phyloP scores from a whole-genome alignment of 2,329 filamentous ascomycete species.

The Gremmenia infestans region DNA sequence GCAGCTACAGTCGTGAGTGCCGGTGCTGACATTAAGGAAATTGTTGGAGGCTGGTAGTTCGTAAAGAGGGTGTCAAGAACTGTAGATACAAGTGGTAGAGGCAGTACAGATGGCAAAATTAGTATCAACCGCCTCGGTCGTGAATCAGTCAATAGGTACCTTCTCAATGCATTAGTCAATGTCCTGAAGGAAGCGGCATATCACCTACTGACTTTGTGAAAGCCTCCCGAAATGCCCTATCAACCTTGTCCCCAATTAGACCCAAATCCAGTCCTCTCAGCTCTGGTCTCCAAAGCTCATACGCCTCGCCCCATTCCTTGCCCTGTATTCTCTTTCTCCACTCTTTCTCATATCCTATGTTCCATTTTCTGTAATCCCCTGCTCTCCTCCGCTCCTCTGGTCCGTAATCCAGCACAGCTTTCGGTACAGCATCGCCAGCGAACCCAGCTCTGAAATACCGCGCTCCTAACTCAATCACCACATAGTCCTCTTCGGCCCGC shows the following conservation, averaged over 20 bases:
- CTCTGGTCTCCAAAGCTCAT: slow-evolving; percentile 77
- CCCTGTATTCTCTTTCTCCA: slow-evolving; percentile 43
- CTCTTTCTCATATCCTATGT: slow-evolving; percentile 45
- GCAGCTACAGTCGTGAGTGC: slow-evolving; percentile 72
- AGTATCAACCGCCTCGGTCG: slow-evolving; percentile 71
- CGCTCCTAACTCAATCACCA: slow-evolving; percentile 79
- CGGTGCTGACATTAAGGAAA: slow-evolving; percentile 75
- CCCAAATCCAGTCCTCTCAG: slow-evolving; percentile 68
- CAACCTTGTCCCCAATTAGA: slow-evolving; percentile 80
- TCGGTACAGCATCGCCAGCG: slow-evolving; percentile 75
- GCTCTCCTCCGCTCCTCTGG: slow-evolving; percentile 71
- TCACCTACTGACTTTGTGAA: slow-evolving; percentile 67
- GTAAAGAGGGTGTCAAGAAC: slow-evolving; percentile 74
- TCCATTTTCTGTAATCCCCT: slow-evolving; percentile 77
- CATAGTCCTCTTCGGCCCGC: slow-evolving; percentile 73
- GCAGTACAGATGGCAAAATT: slow-evolving; percentile 71
- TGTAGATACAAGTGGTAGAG: slow-evolving; percentile 71
- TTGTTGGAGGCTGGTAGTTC: slow-evolving; percentile 71
- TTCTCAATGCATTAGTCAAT: slow-evolving; percentile 29
- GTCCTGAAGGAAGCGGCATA: slow-evolving; percentile 24
- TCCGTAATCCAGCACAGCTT: slow-evolving; percentile 63
- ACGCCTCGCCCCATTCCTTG: slow-evolving; percentile 55
- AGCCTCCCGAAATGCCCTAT: slow-evolving; percentile 73
- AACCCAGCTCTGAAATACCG: slow-evolving; percentile 79
- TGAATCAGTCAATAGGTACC: slow-evolving; percentile 65